Conservation (phyloP, 73 alveolate species). For the Breviolum minutum region DNA sequence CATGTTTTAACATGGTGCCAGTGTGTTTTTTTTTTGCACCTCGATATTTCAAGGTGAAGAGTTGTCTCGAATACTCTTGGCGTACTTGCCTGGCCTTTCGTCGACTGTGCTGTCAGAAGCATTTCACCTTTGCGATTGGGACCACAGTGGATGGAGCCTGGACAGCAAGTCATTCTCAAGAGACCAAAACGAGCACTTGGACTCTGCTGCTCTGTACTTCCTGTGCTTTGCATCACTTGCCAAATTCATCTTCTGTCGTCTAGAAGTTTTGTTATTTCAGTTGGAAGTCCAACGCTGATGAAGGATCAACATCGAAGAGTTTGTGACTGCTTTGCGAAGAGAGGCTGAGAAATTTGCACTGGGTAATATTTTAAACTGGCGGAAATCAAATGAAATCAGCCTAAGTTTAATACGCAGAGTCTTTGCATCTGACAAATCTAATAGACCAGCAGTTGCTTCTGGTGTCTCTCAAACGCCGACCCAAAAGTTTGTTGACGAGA, state of each 20-base stretch:
- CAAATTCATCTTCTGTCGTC: not conserved
- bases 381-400: too few species aligned
- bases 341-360: conserved; percentile 7
- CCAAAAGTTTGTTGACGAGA: too few species aligned
- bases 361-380: too few species aligned
- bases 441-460: too few species aligned
- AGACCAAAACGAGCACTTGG: too few species aligned
- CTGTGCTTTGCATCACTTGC: not conserved
- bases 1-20: not conserved
- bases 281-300: too few species aligned
- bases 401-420: too few species aligned
- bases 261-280: too few species aligned
- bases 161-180: not conserved
- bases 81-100: conserved; percentile 56
- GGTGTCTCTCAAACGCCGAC: too few species aligned
- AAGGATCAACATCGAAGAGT: conserved; percentile 81
- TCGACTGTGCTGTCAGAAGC: conserved; percentile 66
- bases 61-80: conserved; percentile 67
- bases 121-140: conserved; percentile 80
- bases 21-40: not conserved
- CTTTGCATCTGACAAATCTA: too few species aligned
- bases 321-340: conserved; percentile 72
- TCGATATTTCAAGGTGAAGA: conserved; percentile 52
- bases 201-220: not conserved
- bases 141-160: conserved; percentile 65